These are phyloP conservation scores for Acrocalymma vagum DNA, from an alignment of 2,329 filamentous ascomycete species.

Conservation along the genomic window DNA sequence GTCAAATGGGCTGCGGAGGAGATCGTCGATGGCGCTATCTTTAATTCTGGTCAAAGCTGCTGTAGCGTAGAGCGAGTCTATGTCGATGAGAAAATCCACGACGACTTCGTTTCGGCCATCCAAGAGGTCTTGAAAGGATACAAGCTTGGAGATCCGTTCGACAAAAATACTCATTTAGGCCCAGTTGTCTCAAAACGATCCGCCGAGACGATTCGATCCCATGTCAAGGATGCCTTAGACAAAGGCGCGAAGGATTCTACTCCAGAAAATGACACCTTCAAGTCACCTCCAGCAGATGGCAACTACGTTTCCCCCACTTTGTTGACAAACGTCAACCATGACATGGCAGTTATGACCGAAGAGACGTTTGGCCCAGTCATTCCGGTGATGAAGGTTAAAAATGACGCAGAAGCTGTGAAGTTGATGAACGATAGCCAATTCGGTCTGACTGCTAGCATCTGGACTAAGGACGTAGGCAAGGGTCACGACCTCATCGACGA, in stretches of 20 bases:
- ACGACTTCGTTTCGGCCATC: constrained; percentile 79
- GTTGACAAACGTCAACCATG: constrained; percentile 79
- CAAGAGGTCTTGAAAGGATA: constrained; percentile 82
- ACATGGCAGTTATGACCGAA: constrained; percentile 88
- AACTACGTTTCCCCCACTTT: constrained; percentile 91
- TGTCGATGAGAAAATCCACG: constrained; percentile 84
- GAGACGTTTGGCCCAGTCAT: constrained; percentile 97
- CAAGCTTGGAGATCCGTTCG: constrained; percentile 86
- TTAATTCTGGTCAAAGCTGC: constrained; percentile 98
- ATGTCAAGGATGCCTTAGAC: constrained; percentile 81
- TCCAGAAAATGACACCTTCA: constrained; percentile 81
- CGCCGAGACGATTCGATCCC: constrained; percentile 77
- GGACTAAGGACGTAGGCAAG: constrained; percentile 84
- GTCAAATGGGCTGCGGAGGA: constrained; percentile 90
- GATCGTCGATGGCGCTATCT: constrained; percentile 94
- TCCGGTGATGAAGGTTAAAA: constrained; percentile 84
- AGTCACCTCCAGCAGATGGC: constrained; percentile 74
- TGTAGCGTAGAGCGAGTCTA: constrained; percentile 93
- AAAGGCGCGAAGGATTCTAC: constrained; percentile 88
- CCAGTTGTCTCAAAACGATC: constrained; percentile 87
- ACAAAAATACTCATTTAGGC: constrained; percentile 81
- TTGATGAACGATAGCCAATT: constrained; percentile 97
- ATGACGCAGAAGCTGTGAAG: constrained; percentile 80
- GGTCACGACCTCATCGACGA: constrained; percentile 80
- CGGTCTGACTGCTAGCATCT: constrained; percentile 94